Conservation (phyloP, 2,329 filamentous ascomycete species). For the Eutypella sp. region DNA sequence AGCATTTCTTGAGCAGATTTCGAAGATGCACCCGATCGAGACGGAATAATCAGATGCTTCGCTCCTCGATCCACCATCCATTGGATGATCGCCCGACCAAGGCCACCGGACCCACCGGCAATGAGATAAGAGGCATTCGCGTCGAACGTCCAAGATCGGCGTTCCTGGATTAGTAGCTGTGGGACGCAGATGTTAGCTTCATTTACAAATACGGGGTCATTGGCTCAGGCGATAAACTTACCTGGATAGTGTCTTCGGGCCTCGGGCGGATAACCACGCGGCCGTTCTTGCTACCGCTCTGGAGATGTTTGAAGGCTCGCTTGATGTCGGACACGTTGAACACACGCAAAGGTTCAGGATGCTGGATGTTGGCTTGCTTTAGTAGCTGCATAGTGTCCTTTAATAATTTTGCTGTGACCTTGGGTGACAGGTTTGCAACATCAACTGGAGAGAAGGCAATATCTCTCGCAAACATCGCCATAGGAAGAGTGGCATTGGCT, state of each 20-base stretch:
- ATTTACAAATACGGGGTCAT: background rate
- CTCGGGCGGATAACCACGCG: constrained; percentile 17
- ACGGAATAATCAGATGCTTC: constrained; percentile 18
- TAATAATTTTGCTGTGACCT: constrained; percentile 10
- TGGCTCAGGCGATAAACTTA: constrained; percentile 10
- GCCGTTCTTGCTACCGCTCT: constrained; percentile 18
- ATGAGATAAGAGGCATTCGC: constrained; percentile 22
- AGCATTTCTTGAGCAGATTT: constrained; percentile 12
- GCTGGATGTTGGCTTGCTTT: constrained; percentile 8
- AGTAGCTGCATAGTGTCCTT: constrained; percentile 11
- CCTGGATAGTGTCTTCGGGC: constrained; percentile 17
- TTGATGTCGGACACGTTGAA: constrained; percentile 17
- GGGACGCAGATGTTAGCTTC: constrained; percentile 1
- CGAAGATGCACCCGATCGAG: constrained; percentile 17
- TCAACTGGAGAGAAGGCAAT: constrained; percentile 20
- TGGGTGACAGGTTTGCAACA: constrained; percentile 9
- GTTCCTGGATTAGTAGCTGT: constrained; percentile 16
- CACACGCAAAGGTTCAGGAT: constrained; percentile 16
- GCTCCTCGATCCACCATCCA: constrained; percentile 22
- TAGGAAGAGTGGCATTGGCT: constrained; percentile 31
- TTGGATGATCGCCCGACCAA: constrained; percentile 20
- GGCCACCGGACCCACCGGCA: constrained; percentile 23
- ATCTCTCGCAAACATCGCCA: constrained; percentile 31
- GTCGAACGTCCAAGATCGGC: constrained; percentile 19
- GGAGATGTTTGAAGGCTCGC: constrained; percentile 18